Evolutionary conservation across 2,329 filamentous ascomycete genomes (phyloP).

Genomic region (Pyricularia pennisetigena): DNA sequence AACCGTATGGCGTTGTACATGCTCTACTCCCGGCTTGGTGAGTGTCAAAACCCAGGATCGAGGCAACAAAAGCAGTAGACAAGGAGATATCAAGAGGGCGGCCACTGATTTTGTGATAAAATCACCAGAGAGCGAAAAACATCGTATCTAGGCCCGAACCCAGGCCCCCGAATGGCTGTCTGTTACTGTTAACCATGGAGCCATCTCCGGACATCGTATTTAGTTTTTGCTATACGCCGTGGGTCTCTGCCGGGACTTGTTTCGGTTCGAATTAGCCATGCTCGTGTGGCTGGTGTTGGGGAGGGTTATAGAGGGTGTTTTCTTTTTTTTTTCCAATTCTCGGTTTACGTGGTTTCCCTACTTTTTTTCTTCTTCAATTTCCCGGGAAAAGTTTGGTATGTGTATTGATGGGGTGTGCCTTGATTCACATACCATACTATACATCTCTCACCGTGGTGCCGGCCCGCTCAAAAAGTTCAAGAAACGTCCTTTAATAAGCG

Average conservation of each 20-base stretch:
- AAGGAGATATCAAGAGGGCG: constrained; percentile 10
- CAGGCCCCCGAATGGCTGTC: not conserved
- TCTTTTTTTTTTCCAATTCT: not conserved
- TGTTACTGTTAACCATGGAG: not conserved
- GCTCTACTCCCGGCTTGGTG: constrained; percentile 95
- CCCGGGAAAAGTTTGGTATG: not conserved
- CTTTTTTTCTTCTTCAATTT: not conserved
- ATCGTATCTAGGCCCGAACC: constrained; percentile 44
- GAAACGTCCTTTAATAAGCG: not conserved
- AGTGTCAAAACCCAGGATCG: constrained; percentile 15
- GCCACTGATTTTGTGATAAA: not conserved
- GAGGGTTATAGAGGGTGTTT: not conserved
- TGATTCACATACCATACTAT: not conserved
- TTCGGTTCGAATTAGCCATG: not conserved
- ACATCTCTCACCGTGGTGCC: not conserved
- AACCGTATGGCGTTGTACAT: constrained; percentile 99
- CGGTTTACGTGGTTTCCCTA: not conserved
- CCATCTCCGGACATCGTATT: not conserved
- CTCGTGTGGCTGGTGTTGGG: not conserved
- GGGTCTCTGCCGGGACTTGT: not conserved
- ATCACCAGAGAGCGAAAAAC: constrained; percentile 61
- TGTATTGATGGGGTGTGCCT: not conserved
- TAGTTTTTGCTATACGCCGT: not conserved
- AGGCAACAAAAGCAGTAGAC: constrained; percentile 3
- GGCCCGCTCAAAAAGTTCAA: not conserved